A percentile compares a stretch with the other conserved stretches of the same genome.
These are phyloP conservation scores for Neurospora sublineolata DNA, from an alignment of 495 filamentous ascomycete species.

Conservation along the genomic window DNA sequence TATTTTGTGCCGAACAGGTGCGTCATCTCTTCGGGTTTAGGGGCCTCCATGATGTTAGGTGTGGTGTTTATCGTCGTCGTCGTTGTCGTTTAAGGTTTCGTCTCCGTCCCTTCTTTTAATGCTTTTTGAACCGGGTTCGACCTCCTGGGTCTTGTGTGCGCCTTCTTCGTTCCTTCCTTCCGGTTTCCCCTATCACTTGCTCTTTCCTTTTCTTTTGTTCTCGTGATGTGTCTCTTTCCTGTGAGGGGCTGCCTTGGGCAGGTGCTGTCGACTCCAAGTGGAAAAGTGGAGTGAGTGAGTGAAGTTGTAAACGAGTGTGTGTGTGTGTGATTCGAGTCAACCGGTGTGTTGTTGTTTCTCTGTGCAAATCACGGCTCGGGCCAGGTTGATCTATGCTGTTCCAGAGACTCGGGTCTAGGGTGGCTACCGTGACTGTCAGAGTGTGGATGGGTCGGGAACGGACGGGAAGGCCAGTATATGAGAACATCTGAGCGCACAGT, in stretches of 20 bases:
- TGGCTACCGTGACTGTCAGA: not conserved
- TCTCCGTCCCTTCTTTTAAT: not conserved
- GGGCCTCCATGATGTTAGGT: not conserved
- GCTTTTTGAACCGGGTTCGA: not conserved
- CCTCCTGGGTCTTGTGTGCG: not conserved
- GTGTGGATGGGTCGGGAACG: not conserved
- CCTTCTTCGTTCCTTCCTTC: not conserved
- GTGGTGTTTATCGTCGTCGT: not conserved
- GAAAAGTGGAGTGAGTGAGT: not conserved
- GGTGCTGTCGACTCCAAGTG: not conserved
- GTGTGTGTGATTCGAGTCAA: not conserved
- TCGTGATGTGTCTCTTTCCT: not conserved
- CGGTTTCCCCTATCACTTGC: not conserved
- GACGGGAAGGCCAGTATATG: not conserved
- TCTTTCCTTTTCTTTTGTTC: not conserved
- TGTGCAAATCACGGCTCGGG: not conserved
- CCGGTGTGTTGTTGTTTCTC: not conserved
- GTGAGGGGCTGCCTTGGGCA: not conserved
- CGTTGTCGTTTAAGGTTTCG: not conserved
- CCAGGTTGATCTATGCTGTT: not conserved
- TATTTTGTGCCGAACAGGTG: not conserved
- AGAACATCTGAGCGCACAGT: not conserved
- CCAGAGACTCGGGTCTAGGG: not conserved
- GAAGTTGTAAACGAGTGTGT: not conserved
- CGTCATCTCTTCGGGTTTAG: not conserved